A percentile compares a stretch with the other conserved stretches of the same genome.
phyloP scores from a whole-genome alignment of 2,329 filamentous ascomycete genomes.

The Canariomyces notabilis region DNA sequence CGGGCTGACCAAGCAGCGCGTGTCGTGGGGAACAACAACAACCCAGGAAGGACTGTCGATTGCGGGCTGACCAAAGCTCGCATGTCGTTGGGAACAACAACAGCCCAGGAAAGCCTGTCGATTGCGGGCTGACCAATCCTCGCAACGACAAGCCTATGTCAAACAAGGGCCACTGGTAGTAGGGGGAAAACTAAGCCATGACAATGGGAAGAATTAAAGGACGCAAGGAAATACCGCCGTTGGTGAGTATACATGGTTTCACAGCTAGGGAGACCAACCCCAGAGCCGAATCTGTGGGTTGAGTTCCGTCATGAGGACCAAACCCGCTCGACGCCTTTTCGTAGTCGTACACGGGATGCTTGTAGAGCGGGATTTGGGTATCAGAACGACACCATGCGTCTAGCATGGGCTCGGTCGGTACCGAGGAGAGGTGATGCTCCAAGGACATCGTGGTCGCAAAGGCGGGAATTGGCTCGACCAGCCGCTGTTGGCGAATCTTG shows the following conservation, averaged over 20 bases:
- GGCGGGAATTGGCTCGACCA: conserved; percentile 30
- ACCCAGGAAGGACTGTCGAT: no score
- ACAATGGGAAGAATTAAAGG: conserved; percentile 7
- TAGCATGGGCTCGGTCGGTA: conserved; percentile 48
- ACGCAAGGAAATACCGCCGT: conserved; percentile 11
- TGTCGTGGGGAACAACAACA: no score
- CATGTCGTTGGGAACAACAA: not conserved
- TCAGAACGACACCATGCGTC: conserved; percentile 62
- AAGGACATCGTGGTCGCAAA: conserved; percentile 29
- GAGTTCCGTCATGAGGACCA: no score
- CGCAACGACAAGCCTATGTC: conserved; percentile 8
- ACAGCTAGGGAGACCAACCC: no score
- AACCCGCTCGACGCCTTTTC: no score
- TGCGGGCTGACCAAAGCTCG: no score
- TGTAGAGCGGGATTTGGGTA: not conserved
- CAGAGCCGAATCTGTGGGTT: no score
- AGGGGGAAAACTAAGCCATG: conserved; percentile 1
- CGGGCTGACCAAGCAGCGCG: no score
- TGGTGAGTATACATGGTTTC: no score
- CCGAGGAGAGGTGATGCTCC: conserved; percentile 40
- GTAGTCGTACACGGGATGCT: no score
- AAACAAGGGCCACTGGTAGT: not conserved
- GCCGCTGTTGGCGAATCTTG: conserved; percentile 58
- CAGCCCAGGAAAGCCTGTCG: conserved; percentile 19
- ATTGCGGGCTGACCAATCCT: conserved; percentile 20